Base-by-base conservation (phyloP, 106 monocot species). In the Platanthera guangdongensis region DNA sequence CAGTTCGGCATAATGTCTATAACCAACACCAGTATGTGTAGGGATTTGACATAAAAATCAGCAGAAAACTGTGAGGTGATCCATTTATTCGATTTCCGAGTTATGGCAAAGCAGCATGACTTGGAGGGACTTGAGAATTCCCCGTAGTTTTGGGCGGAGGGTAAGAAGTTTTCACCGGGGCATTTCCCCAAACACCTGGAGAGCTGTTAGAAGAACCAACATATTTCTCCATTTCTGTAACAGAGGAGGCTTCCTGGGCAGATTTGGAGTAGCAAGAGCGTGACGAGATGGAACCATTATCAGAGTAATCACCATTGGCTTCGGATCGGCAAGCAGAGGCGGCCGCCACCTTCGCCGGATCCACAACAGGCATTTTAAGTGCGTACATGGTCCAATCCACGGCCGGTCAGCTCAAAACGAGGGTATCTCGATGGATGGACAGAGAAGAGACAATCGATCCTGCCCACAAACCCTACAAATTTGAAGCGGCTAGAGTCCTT, bases 41-140 rank as follows among this genome's bases (percentile, higher is more conserved):
- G 76, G 97, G 94, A 71, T 99, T 99, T 85, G 97, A 91, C 5
- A 92, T 99, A 54, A 94, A 81, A 78, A 99, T 99, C 59, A 88
- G 82, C 74, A 85, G 89, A 68, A 84, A 75, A 48, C 97, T 99
- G 7, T 72, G 13, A 72, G 50, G 16, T 30, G 39, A 55, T 74
- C 39, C 48, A 72, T 72, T 50, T 13, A 8, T 72, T 70, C 4
- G 15, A 21, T 50, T 8, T 13, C 39, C 15, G 13, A 72, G 72
- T 16, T 72, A 18, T 11, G 22, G 50, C 0, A 0, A 25, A 25
- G 25, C 25, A 25, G 0, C 0, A 1, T 72, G 51, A 19, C 50
- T 9, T 19, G 18, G 19, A 21, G 21, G 8, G 21, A 21, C 1
- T 50, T 49, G 18, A 50, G 25, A 0, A 25, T 25, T 25, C 25